Base-by-base conservation (phyloP, 192 early-diverging fungal genomes). In the Spinellus fusiger region DNA sequence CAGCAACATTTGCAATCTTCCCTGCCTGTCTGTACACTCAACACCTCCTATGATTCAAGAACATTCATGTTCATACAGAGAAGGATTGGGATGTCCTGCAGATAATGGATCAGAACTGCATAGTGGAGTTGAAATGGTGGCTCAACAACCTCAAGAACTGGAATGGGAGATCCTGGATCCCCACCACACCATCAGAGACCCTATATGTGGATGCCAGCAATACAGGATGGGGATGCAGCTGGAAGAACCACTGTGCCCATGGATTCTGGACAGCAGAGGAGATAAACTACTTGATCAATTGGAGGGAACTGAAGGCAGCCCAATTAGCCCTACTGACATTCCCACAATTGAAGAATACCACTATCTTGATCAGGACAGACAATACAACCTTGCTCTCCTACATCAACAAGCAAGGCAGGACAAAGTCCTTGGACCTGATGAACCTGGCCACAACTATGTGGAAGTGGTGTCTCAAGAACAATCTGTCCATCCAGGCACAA, bases 1-100 rank as follows among this genome's bases (percentile, higher is more conserved):
- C 73, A 27, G 66, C 63, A 0, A 70, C 73, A 9, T 32, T 61
- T 26, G 68, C 68, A 0, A 25, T 75, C 0, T 54, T 70, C 25
- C 65, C 69, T 34, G 68, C 65, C 0, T 23, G 65, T 0, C 44
- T 75, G 3, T 67, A 64, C 48, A 64, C 68, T 2, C 60, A 55
- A 2, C n/a, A 49, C 28, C 65, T 75, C 4, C 18, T 75, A 1
- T 1, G 46, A 0, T 46, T 64, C 40, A 75, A 67, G 68, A 75
- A 75, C 44, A 32, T 47, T 0, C 38, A 51, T 0, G 62, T 64
- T 2, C 34, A 33, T 9, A 20, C 2, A 2, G 10, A 3, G 2
- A 0, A 0, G 0, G 47, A 64, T 37, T 55, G 62, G 54, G 54
- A 64, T 25, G 20, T 66, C 18, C 29, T 35, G 55, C 54, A 47